Percentiles rank a stretch among this genome's conserved stretches.
Conservation (phyloP, 495 filamentous ascomycete genomes). For the Massariosphaeria phaeospora region DNA sequence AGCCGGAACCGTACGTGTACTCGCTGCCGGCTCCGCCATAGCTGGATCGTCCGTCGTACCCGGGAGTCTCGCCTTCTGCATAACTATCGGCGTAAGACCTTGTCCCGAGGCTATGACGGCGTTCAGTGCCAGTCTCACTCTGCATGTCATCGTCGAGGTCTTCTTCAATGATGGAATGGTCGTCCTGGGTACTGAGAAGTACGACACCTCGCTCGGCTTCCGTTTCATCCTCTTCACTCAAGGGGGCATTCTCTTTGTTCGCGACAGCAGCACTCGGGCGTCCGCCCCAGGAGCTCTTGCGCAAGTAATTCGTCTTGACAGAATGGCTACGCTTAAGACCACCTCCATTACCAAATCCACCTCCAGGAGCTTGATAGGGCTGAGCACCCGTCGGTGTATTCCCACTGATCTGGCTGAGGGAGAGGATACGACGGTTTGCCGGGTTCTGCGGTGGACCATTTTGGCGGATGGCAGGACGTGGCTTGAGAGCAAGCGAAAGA, state of each 20-base stretch:
- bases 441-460: constrained; percentile 41
- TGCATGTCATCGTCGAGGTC: constrained; percentile 47
- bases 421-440: constrained; percentile 71
- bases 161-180: constrained; percentile 38
- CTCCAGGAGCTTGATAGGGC: constrained; percentile 52
- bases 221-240: constrained; percentile 41
- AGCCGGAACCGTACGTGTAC: constrained; percentile 46
- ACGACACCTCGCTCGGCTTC: constrained; percentile 16
- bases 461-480: constrained; percentile 40
- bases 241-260: constrained; percentile 60
- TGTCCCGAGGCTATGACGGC: constrained; percentile 36
- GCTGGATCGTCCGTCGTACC: constrained; percentile 51
- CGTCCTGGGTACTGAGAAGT: constrained; percentile 3
- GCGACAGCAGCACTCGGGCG: constrained; percentile 41
- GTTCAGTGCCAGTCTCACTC: constrained; percentile 52
- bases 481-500: constrained; percentile 41
- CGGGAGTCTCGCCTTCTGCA: constrained; percentile 38
- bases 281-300: constrained; percentile 72
- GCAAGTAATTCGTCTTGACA: constrained; percentile 56
- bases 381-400: constrained; percentile 62
- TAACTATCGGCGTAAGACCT: constrained; percentile 34
- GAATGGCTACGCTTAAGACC: constrained; percentile 59
- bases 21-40: constrained; percentile 50
- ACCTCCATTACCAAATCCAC: constrained; percentile 42
- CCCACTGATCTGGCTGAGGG: constrained; percentile 77